phyloP scores from a whole-genome alignment of 352 stramenopile genomes.

The Phytophthora uliginosa region DNA sequence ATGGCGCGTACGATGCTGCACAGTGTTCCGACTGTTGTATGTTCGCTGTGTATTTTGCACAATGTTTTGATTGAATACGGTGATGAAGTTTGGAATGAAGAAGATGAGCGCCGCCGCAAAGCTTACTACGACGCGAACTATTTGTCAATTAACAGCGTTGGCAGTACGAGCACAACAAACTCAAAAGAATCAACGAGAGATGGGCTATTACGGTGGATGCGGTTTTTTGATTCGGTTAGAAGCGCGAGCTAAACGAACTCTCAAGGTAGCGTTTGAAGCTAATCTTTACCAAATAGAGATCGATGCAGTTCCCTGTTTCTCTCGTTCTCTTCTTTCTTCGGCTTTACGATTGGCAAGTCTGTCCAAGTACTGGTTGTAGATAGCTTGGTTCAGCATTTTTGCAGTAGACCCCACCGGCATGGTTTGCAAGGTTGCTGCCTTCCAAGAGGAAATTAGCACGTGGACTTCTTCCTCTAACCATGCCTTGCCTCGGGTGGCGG shows the following conservation, averaged over 20 bases:
- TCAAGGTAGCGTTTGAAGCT: not conserved
- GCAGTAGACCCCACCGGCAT: not conserved
- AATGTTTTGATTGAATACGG: not conserved
- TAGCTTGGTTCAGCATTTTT: not conserved
- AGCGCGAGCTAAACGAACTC: not conserved
- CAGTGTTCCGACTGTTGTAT: not conserved
- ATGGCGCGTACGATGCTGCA: not conserved
- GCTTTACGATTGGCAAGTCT: not conserved
- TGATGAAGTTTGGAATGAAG: not conserved
- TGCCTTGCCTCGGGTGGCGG: not conserved
- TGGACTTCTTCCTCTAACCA: not conserved
- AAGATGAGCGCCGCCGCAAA: not conserved
- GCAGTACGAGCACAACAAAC: no score
- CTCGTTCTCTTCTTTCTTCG: not conserved
- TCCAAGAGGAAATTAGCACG: not conserved
- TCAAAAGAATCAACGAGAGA: no score
- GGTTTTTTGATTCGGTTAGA: not conserved
- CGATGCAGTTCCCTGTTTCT: not conserved
- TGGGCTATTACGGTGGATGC: not conserved
- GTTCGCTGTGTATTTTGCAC: not conserved
- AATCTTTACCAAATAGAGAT: not conserved
- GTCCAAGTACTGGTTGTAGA: not conserved
- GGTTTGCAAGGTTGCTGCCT: not conserved
- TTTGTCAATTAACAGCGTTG: no score
- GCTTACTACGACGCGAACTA: not conserved